A percentile compares a stretch with the other conserved stretches of the same genome.
Evolutionary conservation across 2,329 filamentous ascomycete species (phyloP).

Genomic region (Exophiala sp.): DNA sequence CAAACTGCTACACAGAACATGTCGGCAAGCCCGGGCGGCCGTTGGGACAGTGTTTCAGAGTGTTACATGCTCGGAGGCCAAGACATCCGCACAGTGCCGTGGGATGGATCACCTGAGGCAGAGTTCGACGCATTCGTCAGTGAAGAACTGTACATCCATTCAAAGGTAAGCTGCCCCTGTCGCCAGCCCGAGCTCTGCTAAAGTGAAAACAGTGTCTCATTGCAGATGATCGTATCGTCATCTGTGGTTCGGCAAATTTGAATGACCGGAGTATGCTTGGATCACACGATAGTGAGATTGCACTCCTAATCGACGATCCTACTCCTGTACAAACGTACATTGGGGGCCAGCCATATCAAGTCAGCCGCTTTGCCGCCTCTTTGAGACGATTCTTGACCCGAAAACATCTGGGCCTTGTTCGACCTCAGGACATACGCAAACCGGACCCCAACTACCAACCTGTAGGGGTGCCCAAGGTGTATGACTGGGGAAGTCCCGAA

Average conservation of each 20-base stretch:
- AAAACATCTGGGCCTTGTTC: conserved; percentile 79
- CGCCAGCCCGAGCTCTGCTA: background rate
- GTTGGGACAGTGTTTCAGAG: conserved; percentile 69
- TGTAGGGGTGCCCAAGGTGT: conserved; percentile 50
- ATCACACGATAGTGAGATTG: conserved; percentile 83
- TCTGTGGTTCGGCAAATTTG: conserved; percentile 83
- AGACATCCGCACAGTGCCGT: conserved; percentile 60
- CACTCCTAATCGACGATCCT: conserved; percentile 82
- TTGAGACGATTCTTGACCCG: conserved; percentile 79
- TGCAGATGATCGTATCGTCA: conserved; percentile 75
- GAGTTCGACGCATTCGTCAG: conserved; percentile 59
- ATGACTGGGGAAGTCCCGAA: conserved; percentile 49
- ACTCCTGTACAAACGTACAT: conserved; percentile 65
- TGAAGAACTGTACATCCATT: conserved; percentile 58
- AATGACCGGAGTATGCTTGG: conserved; percentile 88
- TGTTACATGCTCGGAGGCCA: conserved; percentile 78
- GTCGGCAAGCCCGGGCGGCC: conserved; percentile 45
- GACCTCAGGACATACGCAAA: conserved; percentile 61
- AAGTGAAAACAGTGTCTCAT: conserved; percentile 54
- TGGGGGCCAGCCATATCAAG: conserved; percentile 70
- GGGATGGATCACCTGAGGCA: conserved; percentile 49
- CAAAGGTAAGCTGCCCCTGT: conserved; percentile 38
- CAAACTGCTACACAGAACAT: conserved; percentile 60
- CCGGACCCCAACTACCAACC: conserved; percentile 54
- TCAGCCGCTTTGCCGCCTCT: conserved; percentile 74